Percentiles rank a stretch among this genome's conserved stretches.
These are phyloP conservation scores for Talaromyces adpressus DNA, from an alignment of 495 filamentous ascomycete species.

Conservation along the genomic window DNA sequence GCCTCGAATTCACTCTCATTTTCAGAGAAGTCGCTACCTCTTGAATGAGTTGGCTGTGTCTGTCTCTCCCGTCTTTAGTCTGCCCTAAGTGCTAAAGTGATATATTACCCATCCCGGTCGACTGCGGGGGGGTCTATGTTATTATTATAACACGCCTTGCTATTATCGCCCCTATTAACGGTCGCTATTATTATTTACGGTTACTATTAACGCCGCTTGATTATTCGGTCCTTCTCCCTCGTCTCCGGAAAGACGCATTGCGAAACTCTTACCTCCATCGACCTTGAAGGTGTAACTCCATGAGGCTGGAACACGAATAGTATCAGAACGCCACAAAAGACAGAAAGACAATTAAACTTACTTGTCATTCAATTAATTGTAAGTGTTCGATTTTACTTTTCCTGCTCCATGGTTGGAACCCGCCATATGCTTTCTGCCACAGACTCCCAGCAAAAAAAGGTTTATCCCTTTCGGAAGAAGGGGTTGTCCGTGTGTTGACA, in stretches of 20 bases:
- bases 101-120: not conserved
- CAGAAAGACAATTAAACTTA: not conserved
- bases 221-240: not conserved
- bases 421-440: not conserved
- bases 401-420: not conserved
- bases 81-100: not conserved
- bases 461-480: conserved; percentile 5
- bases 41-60: conserved; percentile 4
- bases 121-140: not conserved
- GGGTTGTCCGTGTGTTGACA: conserved; percentile 9
- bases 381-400: not conserved
- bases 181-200: not conserved
- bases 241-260: not conserved
- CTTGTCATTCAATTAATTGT: not conserved
- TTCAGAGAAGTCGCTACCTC: not conserved
- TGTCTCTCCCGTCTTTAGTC: not conserved
- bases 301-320: conserved; percentile 4
- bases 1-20: not conserved
- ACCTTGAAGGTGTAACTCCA: conserved; percentile 4
- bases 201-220: not conserved
- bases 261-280: conserved; percentile 3
- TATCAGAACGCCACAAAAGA: not conserved
- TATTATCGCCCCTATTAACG: not conserved
- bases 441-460: not conserved
- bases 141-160: not conserved